phyloP scores from a whole-genome alignment of 306 rosid genomes.

The Albizia julibrissin region DNA sequence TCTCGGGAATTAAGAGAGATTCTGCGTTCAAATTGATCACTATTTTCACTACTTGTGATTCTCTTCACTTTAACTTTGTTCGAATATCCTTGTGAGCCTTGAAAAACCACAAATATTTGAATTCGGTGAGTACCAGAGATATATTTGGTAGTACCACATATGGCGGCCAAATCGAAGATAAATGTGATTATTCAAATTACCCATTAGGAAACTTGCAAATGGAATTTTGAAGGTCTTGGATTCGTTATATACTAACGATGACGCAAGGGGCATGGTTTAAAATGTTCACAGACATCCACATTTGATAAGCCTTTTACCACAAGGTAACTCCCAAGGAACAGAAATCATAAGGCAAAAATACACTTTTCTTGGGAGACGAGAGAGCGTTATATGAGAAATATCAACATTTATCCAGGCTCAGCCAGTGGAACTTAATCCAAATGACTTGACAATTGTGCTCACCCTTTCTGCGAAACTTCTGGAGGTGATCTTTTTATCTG shows the following conservation, averaged over 20 bases:
- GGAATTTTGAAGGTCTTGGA: neutral
- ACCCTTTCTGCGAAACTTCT: constrained; percentile 86
- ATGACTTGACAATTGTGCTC: constrained; percentile 90
- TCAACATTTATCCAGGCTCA: constrained; percentile 40
- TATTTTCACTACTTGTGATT: neutral
- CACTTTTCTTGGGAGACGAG: neutral
- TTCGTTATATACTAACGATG: constrained; percentile 2
- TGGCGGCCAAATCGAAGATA: neutral
- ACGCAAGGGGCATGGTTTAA: neutral
- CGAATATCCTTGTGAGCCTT: neutral
- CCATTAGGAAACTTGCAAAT: neutral
- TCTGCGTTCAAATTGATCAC: neutral
- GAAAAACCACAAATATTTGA: neutral
- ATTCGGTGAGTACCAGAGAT: neutral
- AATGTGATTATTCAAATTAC: neutral
- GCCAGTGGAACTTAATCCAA: constrained; percentile 68
- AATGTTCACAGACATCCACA: constrained; percentile 1
- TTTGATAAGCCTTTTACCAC: neutral
- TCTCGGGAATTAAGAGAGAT: neutral
- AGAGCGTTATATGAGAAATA: neutral
- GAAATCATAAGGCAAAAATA: neutral
- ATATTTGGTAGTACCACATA: neutral
- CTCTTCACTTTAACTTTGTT: neutral
- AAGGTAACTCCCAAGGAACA: constrained; percentile 4
- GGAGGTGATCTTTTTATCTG: constrained; percentile 90